Percentiles rank a stretch among this genome's conserved stretches.
Evolutionary conservation across 2,329 filamentous ascomycete species (phyloP).

Genomic region (Coniochaeta hoffmannii): DNA sequence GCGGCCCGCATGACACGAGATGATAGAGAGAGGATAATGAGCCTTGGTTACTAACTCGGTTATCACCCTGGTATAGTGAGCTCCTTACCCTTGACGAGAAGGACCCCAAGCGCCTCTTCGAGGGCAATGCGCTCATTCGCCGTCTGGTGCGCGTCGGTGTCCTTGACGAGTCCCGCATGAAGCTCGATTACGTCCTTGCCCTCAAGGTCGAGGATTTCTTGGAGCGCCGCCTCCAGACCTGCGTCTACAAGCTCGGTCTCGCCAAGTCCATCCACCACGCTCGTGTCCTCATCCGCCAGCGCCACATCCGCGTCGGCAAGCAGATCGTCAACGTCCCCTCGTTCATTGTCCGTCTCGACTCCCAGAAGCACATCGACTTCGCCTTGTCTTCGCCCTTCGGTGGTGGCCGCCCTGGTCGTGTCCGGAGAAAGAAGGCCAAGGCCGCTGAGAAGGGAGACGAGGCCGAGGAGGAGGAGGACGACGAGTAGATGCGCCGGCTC

Average conservation of each 20-base stretch:
- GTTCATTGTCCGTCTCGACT: slow-evolving; percentile 99
- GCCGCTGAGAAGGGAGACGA: slow-evolving; percentile 80
- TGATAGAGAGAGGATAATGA: no score
- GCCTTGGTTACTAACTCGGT: slow-evolving; percentile 7
- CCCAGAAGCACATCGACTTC: slow-evolving; percentile 99
- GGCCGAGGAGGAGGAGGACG: slow-evolving; percentile 80
- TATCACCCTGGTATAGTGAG: slow-evolving; percentile 56
- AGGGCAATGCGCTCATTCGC: slow-evolving; percentile 99
- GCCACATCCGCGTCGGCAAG: slow-evolving; percentile 99
- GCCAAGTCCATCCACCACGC: slow-evolving; percentile 99
- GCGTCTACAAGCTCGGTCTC: slow-evolving; percentile 99
- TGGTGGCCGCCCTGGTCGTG: slow-evolving; percentile 93
- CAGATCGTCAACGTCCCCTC: slow-evolving; percentile 99
- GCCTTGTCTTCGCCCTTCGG: slow-evolving; percentile 95
- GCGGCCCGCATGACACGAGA: not conserved
- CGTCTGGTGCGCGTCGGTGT: slow-evolving; percentile 99
- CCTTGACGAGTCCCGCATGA: slow-evolving; percentile 99
- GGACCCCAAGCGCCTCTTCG: slow-evolving; percentile 99
- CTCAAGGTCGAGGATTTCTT: slow-evolving; percentile 99
- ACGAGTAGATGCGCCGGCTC: slow-evolving; percentile 44
- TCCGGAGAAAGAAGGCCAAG: slow-evolving; percentile 99
- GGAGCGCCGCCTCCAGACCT: slow-evolving; percentile 99
- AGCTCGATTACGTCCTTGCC: slow-evolving; percentile 99
- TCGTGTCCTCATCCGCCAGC: slow-evolving; percentile 98
- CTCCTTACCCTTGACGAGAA: slow-evolving; percentile 99